Base-by-base conservation (phyloP, 805 yeast species). In the Candida piceae region DNA sequence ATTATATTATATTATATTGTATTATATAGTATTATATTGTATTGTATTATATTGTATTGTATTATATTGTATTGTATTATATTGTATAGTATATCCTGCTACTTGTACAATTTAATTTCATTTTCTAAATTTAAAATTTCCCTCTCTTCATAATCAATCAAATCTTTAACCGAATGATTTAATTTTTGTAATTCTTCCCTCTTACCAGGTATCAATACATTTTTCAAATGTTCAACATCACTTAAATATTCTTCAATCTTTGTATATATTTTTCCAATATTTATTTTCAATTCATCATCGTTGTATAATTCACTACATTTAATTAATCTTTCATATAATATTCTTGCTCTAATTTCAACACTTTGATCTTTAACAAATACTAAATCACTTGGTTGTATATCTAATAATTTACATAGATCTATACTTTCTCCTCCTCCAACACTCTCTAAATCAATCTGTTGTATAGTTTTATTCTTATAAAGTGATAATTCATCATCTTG, bases 91-190 rank as follows among this genome's bases (percentile, higher is more conserved):
- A 16, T 31, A 16, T 38, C 39, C 32, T 32, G 35, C 25, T 35
- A 29, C 38, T 20, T 21, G 30, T 26, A 6, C 19, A 13, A 13
- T 19, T 20, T 29, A 31, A 74, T 44, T 35, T 67, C 60, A 15
- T 41, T 46, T 39, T 75, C 74, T 25, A 78, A 52, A 16, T 51
- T 52, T 31, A 44, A 53, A 7, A 78, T 67, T 45, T 72, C 77
- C 15, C 52, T 58, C 44, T 70, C 74, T 42, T 73, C 80, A 25
- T 54, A 54, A 5, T 46, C 55, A 2, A 77, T 70, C 35, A 68
- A 43, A 26, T 64, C 70, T 17, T 63, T 64, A 7, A 66, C 60
- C 29, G 29, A 9, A 4, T 5, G 8, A 8, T 33, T 9, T 20
- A 20, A 19, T 19, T 15, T 15, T 10, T 6, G 22, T 4, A 30